Evolutionary conservation across 106 monocot genomes (phyloP), one percentile per base, ranked within the genome.

Genomic region (Phalaenopsis equestris): DNA sequence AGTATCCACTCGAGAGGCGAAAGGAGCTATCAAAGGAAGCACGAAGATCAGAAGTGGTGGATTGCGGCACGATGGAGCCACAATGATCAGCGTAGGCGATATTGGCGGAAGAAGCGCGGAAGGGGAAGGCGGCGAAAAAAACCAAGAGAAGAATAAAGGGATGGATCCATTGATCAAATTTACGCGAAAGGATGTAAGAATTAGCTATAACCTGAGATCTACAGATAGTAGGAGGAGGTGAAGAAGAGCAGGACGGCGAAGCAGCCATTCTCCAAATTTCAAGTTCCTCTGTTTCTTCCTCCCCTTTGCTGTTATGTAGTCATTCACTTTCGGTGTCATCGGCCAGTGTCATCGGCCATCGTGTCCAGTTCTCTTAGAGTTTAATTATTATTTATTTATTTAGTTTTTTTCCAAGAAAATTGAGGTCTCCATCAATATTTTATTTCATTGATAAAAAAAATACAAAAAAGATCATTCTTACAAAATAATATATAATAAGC

Each of bases 21-120:
- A 90, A 80, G 80, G 21, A 72, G 79, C 42, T 42, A 39, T 11
- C 5, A 14, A 43, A 74, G 74, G 42, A 12, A 6, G 41, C 41
- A 18, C 17, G n/a, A 19, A n/a, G 42, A 42, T 43, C 3, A 38
- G 72, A 15, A 23, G 55, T 52, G 52, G 77, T n/a, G 45, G 85
- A 84, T 41, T 61, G 70, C 0, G 84, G 84, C 17, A 89, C 87
- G 81, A 81, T 39, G 78, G 83, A 58, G 82, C 38, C 24, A 86
- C 89, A 94, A 80, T 82, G 84, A 67, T 11, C 61, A 75, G 91
- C 47, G 80, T 88, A 91, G 78, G 85, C 55, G 78, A 81, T 45
- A 0, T 70, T n/a, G 79, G 79, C 39, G 21, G 79, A 16, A 55
- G 86, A 67, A 68, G 83, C 47, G 39, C 85, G 41, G 56, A 75